These are phyloP conservation scores for Fusarium anguioides DNA, from an alignment of 2,329 filamentous ascomycete species.

Conservation along the genomic window DNA sequence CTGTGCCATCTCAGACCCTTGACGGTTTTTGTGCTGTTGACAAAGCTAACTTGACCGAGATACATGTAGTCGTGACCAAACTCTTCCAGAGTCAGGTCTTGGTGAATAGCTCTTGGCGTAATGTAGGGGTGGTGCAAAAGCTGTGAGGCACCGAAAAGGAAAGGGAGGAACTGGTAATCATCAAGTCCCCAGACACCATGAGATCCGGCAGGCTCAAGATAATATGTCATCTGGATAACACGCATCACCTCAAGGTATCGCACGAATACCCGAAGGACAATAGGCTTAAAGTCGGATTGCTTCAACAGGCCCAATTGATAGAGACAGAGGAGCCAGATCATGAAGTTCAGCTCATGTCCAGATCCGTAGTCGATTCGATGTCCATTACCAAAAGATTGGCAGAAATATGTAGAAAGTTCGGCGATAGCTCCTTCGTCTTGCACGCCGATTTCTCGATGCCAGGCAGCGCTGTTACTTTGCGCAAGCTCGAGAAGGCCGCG, in stretches of 20 bases:
- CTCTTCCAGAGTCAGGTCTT: constrained; percentile 87
- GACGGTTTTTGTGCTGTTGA: constrained; percentile 96
- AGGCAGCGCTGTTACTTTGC: constrained; percentile 64
- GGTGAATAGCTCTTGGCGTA: constrained; percentile 85
- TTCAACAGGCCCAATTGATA: constrained; percentile 79
- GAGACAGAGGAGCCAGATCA: constrained; percentile 95
- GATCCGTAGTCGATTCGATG: constrained; percentile 95
- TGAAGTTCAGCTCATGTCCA: constrained; percentile 96
- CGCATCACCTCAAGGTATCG: constrained; percentile 91
- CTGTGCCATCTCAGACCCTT: constrained; percentile 95
- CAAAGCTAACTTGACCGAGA: constrained; percentile 90
- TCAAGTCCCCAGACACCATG: constrained; percentile 98
- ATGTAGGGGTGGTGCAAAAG: constrained; percentile 85
- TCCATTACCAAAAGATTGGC: constrained; percentile 86
- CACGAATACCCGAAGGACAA: constrained; percentile 83
- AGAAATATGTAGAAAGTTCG: constrained; percentile 84
- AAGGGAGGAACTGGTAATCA: constrained; percentile 97
- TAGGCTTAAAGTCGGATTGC: constrained; percentile 73
- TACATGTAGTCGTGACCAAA: constrained; percentile 87
- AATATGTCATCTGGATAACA: constrained; percentile 88
- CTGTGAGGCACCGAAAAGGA: constrained; percentile 93
- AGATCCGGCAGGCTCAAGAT: constrained; percentile 94
- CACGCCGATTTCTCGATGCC: constrained; percentile 73
- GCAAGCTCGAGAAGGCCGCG: constrained; percentile 80
- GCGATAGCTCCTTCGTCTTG: constrained; percentile 63